Conservation (phyloP, 2,329 filamentous ascomycete species). For the Aspergillus pseudoterreus region DNA sequence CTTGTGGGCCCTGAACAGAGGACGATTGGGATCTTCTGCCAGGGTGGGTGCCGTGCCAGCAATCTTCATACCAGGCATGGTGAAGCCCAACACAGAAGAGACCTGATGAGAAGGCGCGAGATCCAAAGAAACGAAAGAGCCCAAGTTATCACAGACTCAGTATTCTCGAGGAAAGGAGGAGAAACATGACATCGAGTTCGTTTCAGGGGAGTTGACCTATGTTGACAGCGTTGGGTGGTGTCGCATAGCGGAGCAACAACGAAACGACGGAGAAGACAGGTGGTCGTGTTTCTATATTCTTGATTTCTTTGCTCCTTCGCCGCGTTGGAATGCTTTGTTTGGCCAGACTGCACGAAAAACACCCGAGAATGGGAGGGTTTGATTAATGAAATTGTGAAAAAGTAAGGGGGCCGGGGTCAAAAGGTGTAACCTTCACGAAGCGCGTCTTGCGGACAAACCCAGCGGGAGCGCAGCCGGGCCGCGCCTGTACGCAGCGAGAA, state of each 20-base stretch:
- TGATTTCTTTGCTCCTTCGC: neutral
- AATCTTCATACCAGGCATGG: conserved; percentile 31
- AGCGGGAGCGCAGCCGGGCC: conserved; percentile 3
- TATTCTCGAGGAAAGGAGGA: neutral
- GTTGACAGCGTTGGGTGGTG: conserved; percentile 6
- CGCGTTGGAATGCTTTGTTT: neutral
- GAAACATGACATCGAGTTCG: conserved; percentile 16
- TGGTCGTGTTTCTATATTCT: neutral
- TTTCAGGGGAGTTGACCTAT: conserved; percentile 17
- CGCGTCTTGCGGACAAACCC: conserved; percentile 12
- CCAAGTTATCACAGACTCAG: neutral
- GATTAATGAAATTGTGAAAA: neutral
- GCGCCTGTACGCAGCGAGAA: neutral
- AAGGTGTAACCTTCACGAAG: conserved; percentile 9
- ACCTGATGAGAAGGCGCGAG: conserved; percentile 5
- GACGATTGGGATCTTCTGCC: conserved; percentile 23
- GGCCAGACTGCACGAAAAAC: neutral
- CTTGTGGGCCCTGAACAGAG: conserved; percentile 40
- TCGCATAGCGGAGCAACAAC: conserved; percentile 11
- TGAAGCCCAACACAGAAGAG: conserved; percentile 13
- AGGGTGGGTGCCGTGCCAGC: conserved; percentile 25
- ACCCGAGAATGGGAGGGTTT: neutral
- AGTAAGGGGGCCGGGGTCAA: conserved; percentile 5
- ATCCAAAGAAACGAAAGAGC: neutral
- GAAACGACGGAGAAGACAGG: neutral